Conservation (phyloP, 106 monocot species). For the Narthecium ossifragum region DNA sequence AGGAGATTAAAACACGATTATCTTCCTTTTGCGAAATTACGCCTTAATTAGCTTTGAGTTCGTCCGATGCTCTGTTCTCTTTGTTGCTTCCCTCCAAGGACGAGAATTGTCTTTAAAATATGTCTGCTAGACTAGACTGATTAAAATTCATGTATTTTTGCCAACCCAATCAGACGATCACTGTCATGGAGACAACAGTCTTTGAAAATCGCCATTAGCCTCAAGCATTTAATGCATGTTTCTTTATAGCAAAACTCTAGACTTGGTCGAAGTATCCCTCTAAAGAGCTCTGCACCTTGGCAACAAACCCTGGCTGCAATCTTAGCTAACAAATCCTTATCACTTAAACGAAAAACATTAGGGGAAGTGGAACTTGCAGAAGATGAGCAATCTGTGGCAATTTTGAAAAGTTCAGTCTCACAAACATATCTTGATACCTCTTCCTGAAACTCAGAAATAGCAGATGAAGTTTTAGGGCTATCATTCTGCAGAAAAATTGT, state of each 20-base stretch:
- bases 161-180: too few relatives aligned
- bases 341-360: slow-evolving; percentile 15
- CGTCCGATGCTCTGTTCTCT: too few relatives aligned
- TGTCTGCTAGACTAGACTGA: too few relatives aligned
- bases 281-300: slow-evolving; percentile 59
- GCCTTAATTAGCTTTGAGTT: too few relatives aligned
- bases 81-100: too few relatives aligned
- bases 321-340: slow-evolving; percentile 35
- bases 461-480: too few relatives aligned
- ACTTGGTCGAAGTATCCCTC: slow-evolving; percentile 21
- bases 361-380: slow-evolving; percentile 22
- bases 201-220: slow-evolving; percentile 26
- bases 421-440: slow-evolving; percentile 65
- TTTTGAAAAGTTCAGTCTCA: slow-evolving; percentile 56
- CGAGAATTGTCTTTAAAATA: too few relatives aligned
- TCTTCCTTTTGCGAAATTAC: too few relatives aligned
- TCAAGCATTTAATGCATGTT: slow-evolving; percentile 52
- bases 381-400: slow-evolving; percentile 45
- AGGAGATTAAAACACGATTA: too few relatives aligned
- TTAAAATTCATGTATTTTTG: too few relatives aligned
- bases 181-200: slow-evolving; percentile 57
- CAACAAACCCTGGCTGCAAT: slow-evolving; percentile 76
- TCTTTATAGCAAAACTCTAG: slow-evolving; percentile 40
- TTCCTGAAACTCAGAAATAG: slow-evolving; percentile 43
- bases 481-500: too few relatives aligned